Conservation (phyloP, 2,329 filamentous ascomycete genomes). For the Lasiodiplodia sp. region DNA sequence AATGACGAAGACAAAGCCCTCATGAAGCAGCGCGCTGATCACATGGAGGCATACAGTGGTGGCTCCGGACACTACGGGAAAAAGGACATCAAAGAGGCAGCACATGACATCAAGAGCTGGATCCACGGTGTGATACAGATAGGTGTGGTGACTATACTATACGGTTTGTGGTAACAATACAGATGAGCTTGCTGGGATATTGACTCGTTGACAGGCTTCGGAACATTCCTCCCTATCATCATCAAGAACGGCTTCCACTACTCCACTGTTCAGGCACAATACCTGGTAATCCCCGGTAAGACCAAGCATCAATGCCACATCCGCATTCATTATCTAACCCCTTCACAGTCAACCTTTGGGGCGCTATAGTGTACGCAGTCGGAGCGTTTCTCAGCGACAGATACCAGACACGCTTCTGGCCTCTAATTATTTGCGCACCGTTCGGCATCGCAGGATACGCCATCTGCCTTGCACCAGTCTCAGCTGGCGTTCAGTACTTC, state of each 20-base stretch:
- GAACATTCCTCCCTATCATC: conserved; percentile 53
- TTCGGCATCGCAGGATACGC: conserved; percentile 43
- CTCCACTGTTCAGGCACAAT: conserved; percentile 47
- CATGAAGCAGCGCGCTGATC: conserved; percentile 44
- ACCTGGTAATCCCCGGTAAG: conserved; percentile 36
- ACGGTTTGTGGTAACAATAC: conserved; percentile 34
- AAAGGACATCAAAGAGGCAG: conserved; percentile 42
- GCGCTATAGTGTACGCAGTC: conserved; percentile 49
- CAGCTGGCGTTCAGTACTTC: conserved; percentile 39
- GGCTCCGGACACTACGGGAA: conserved; percentile 41
- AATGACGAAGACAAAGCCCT: conserved; percentile 41
- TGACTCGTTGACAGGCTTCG: conserved; percentile 39
- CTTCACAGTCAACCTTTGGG: conserved; percentile 48
- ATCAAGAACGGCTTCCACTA: conserved; percentile 51
- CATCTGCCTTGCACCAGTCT: conserved; percentile 40
- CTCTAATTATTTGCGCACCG: conserved; percentile 43
- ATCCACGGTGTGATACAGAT: conserved; percentile 49
- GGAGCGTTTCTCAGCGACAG: conserved; percentile 49
- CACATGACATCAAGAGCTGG: conserved; percentile 44
- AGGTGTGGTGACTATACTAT: conserved; percentile 49
- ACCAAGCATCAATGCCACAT: neutral
- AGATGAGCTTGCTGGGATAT: neutral
- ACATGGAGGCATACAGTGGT: conserved; percentile 41
- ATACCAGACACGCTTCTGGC: conserved; percentile 48
- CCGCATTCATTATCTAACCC: neutral